A percentile compares a stretch with the other conserved stretches of the same genome.
Evolutionary conservation across 345 rosid species (phyloP).

Genomic region (Brassica carinata): DNA sequence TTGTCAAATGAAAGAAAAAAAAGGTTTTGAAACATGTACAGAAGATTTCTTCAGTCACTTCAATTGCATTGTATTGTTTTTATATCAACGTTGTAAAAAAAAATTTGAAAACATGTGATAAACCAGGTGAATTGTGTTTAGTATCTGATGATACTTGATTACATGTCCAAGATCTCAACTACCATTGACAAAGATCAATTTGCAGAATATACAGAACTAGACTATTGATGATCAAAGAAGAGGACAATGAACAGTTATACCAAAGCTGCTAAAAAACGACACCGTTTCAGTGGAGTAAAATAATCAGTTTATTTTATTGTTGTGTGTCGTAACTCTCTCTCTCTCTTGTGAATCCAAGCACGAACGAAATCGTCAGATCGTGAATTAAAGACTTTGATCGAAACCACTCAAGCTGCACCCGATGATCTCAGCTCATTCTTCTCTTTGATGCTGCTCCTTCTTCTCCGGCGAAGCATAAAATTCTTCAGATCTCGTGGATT

Average conservation of each 20-base stretch:
- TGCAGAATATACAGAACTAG: background rate
- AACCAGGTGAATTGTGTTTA: conserved; percentile 1
- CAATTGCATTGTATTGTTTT: conserved; percentile 25
- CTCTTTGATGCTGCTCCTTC: background rate
- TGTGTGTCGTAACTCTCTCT: background rate
- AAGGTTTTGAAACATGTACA: conserved; percentile 45
- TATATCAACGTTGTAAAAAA: too few species aligned
- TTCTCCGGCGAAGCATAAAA: conserved; percentile 10
- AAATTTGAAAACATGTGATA: background rate
- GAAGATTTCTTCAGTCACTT: conserved; percentile 21
- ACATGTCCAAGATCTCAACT: background rate
- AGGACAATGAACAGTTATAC: background rate
- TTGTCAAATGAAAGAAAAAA: conserved; percentile 19
- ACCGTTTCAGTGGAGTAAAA: background rate
- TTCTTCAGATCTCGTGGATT: conserved; percentile 35
- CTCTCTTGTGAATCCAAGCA: conserved; percentile 8
- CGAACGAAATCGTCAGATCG: conserved; percentile 32
- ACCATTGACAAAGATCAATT: background rate
- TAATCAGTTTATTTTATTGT: background rate
- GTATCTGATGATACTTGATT: background rate
- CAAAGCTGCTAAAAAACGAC: background rate
- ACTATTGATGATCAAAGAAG: background rate
- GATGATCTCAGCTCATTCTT: background rate
- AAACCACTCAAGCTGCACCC: background rate
- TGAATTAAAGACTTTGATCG: conserved; percentile 24